These are phyloP conservation scores for Sarcodon sp. DNA, from an alignment of 768 basidiomycete genomes.

Conservation along the genomic window DNA sequence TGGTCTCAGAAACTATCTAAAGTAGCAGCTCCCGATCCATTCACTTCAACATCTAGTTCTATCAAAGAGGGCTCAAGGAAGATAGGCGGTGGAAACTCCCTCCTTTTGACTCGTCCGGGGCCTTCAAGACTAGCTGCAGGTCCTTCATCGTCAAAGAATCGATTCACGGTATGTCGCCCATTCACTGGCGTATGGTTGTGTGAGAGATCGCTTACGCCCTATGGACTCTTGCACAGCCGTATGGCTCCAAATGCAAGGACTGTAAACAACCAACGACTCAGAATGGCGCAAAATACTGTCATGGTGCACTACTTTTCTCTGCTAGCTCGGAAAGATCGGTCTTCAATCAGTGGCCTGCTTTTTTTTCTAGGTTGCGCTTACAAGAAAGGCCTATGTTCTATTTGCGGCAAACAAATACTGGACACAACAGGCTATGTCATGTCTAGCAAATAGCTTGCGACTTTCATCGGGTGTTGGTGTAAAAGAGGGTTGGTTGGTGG, in stretches of 20 bases:
- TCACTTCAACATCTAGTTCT: constrained; percentile 54
- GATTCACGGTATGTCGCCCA: constrained; percentile 48
- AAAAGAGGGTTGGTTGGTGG: too few relatives aligned
- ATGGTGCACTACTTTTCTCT: constrained; percentile 38
- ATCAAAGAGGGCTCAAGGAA: constrained; percentile 75
- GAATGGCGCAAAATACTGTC: constrained; percentile 82
- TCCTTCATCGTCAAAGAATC: constrained; percentile 39
- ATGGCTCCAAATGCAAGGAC: constrained; percentile 79
- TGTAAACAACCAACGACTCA: constrained; percentile 78
- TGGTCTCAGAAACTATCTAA: constrained; percentile 72
- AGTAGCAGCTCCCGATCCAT: constrained; percentile 83
- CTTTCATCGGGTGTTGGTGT: too few relatives aligned
- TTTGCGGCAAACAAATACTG: constrained; percentile 79
- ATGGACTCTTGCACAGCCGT: constrained; percentile 37
- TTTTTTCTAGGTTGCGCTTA: constrained; percentile 61
- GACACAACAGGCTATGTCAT: constrained; percentile 78
- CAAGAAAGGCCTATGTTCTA: constrained; percentile 77
- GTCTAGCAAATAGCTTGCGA: constrained; percentile 57
- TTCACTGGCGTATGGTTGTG: background rate
- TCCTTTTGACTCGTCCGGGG: constrained; percentile 43
- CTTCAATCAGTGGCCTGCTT: background rate
- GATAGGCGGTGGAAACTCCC: constrained; percentile 70
- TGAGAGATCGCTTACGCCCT: constrained; percentile 1
- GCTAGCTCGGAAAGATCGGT: background rate
- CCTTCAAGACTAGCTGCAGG: constrained; percentile 7